Base-by-base conservation (phyloP, 2,329 filamentous ascomycete genomes). In the Exophiala spinifera region DNA sequence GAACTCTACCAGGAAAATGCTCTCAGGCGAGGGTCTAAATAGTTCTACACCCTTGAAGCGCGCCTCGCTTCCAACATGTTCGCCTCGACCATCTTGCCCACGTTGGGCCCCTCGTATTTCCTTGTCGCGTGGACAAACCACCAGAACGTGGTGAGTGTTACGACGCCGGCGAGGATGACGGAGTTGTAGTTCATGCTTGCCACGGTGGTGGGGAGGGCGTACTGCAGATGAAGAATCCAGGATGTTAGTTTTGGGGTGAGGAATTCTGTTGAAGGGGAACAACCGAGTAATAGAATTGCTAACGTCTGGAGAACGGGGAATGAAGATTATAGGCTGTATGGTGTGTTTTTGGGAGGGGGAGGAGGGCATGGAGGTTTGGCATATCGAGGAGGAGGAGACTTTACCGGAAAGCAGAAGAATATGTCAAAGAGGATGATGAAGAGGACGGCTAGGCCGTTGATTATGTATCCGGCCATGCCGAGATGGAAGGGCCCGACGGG, bases 361-460 rank as follows among this genome's bases (percentile, higher is more conserved):
- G n/a, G n/a, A n/a, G n/a, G n/a, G n/a, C n/a, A n/a, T n/a, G n/a
- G 10, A 37, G 23, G 23, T 14, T 25, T 5, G 15, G 14, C 17
- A 3, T 19, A 7, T 31, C 14, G 34, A 19, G 21, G 7, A 14
- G n/a, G 5, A 34, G 2, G 36, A 17, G 3, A 49, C 51, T 49
- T 34, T n/a, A 54, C 51, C 81, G 79, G 81, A 70, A 84, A 83
- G 64, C 79, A 82, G 67, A 79, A 84, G 56, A 84, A 77, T 13
- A 81, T 70, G 50, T 79, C 72, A 57, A 83, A 84, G 17, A 81
- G 68, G 2, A 75, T 62, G 48, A 84, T 83, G 51, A 82, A 77
- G 31, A 77, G 59, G 8, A 79, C 76, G 6, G 79, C 72, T 3
- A 76, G 56, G 7, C 68, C 53, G 61, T 84, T 84, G 62, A 84